A percentile compares a stretch with the other conserved stretches of the same genome.
phyloP scores from a whole-genome alignment of 1,139 yeast species.

The Geotrichum reessii region DNA sequence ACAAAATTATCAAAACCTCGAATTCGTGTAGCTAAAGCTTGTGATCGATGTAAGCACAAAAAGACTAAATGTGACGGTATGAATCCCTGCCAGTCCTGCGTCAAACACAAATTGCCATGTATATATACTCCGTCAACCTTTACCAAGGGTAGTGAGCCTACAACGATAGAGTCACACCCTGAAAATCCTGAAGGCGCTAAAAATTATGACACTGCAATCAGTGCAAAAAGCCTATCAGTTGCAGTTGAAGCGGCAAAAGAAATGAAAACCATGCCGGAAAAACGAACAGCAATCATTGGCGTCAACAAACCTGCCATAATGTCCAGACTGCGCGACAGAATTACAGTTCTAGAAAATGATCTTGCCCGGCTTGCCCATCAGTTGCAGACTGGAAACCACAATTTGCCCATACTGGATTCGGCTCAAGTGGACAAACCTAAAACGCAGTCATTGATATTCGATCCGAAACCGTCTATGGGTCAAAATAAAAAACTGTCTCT shows the following conservation, averaged over 20 bases:
- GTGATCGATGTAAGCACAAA: slow-evolving; percentile 55
- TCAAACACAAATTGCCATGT: slow-evolving; percentile 44
- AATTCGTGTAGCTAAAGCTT: slow-evolving; percentile 48
- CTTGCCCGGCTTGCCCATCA: slow-evolving; percentile 8
- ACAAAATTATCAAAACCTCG: slow-evolving; percentile 9
- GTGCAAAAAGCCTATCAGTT: slow-evolving; percentile 3
- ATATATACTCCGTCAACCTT: slow-evolving; percentile 24
- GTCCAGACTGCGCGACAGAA: slow-evolving; percentile 11
- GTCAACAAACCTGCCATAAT: slow-evolving; percentile 7
- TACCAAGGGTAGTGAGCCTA: neutral
- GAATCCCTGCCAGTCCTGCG: slow-evolving; percentile 50
- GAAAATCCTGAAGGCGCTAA: neutral
- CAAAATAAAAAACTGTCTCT: neutral
- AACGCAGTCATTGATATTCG: neutral
- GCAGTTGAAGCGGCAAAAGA: slow-evolving; percentile 7
- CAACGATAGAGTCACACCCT: neutral
- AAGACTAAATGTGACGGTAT: slow-evolving; percentile 60
- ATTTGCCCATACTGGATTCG: neutral
- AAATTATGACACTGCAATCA: neutral
- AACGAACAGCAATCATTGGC: slow-evolving; percentile 2
- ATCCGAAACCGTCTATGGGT: neutral
- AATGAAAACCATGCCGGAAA: slow-evolving; percentile 2
- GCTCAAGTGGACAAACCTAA: neutral
- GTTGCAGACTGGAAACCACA: neutral
- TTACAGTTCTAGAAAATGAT: slow-evolving; percentile 13